Conservation (phyloP, 805 yeast genomes). For the Ascoidea rubescens region DNA sequence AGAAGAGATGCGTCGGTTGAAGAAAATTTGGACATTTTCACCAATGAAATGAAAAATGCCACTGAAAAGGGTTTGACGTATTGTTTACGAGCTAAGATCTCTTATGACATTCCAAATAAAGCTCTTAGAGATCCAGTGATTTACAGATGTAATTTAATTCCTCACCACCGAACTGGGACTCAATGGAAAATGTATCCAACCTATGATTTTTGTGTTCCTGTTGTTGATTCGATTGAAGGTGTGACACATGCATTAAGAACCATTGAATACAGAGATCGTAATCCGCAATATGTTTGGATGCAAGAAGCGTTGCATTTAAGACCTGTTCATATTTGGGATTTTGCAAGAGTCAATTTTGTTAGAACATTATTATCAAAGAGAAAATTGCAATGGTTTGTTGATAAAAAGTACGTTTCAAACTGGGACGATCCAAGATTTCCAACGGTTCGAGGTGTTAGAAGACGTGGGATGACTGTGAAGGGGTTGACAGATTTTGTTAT, state of each 20-base stretch:
- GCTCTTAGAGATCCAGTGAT: conserved; percentile 96
- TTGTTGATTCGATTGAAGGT: conserved; percentile 92
- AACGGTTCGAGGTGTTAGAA: conserved; percentile 96
- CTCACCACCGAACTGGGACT: conserved; percentile 93
- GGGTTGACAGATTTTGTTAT: conserved; percentile 89
- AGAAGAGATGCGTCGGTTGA: conserved; percentile 90
- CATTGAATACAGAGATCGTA: conserved; percentile 97
- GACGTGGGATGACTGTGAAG: conserved; percentile 99
- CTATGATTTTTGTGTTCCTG: conserved; percentile 96
- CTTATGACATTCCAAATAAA: conserved; percentile 82
- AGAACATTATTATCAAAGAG: conserved; percentile 93
- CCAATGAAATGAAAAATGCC: conserved; percentile 86
- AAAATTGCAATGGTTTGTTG: conserved; percentile 98
- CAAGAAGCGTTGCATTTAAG: conserved; percentile 67
- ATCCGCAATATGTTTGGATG: conserved; percentile 97
- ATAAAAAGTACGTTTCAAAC: conserved; percentile 69
- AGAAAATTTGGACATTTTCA: conserved; percentile 78
- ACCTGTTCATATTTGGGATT: conserved; percentile 96
- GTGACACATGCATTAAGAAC: conserved; percentile 97
- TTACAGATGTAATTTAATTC: conserved; percentile 93
- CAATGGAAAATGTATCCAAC: conserved; percentile 96
- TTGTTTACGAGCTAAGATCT: conserved; percentile 95
- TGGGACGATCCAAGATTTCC: conserved; percentile 99
- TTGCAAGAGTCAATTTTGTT: conserved; percentile 92
- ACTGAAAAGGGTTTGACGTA: conserved; percentile 84